Evolutionary conservation across 768 basidiomycete genomes (phyloP), one percentile per base, ranked within the genome.

Genomic region (Fibroporia radiculosa): DNA sequence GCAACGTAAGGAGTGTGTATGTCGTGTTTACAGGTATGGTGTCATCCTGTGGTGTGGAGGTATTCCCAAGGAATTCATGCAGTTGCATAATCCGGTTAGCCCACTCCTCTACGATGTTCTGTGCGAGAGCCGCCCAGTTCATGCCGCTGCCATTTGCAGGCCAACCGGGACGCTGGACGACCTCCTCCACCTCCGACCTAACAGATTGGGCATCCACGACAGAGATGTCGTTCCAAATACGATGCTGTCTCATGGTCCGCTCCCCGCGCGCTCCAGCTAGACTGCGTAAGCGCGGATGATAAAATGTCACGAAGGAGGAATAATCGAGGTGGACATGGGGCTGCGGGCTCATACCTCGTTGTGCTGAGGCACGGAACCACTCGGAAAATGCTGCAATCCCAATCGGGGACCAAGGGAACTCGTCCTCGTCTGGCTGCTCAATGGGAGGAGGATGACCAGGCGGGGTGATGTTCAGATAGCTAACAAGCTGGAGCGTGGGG

Each of bases 381-480:
- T 44, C 42, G 2, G 29, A 11, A 16, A n/a, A 33, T 19, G 42
- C 28, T 19, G 32, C 26, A 24, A n/a, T 22, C 2, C 32, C 39
- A 16, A 40, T 18, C 5, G 39, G 39, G n/a, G n/a, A n/a, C n/a
- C n/a, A n/a, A 12, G 38, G 38, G 38, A n/a, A n/a, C n/a, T n/a
- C 33, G 33, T 14, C 36, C 36, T 10, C 20, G 36, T 5, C 20
- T 24, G 20, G 20, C 36, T 38, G 36, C 20, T 24, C 36, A 38
- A 13, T 24, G 36, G 16, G 36, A 24, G n/a, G 16, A 38, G n/a
- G n/a, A n/a, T n/a, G n/a, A n/a, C 42, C 42, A n/a, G 42, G 42
- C 28, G 42, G 27, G 11, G 42, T 44, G 20, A 44, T 34, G 20
- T 44, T 44, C 16, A 44, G 23, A 23, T 44, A 25, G 31, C 42